Percentiles rank a stretch among this genome's conserved stretches.
phyloP scores from a whole-genome alignment of 441 rosid genomes.

The Viola pubescens region DNA sequence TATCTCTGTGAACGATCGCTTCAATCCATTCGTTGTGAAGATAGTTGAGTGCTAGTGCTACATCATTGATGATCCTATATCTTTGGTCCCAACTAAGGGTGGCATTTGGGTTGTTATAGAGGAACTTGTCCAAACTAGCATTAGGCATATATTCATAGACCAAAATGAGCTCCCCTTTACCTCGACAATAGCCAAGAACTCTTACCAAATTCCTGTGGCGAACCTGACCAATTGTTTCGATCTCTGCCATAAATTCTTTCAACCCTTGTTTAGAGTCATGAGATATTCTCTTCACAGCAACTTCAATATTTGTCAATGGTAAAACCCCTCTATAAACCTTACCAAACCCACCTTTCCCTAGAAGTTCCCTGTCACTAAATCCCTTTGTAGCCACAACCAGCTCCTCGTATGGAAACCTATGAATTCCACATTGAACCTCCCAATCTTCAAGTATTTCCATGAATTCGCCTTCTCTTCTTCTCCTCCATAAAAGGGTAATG shows the following conservation, averaged over 20 bases:
- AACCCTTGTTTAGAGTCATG: constrained; percentile 76
- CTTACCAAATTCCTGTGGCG: constrained; percentile 74
- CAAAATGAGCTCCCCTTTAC: constrained; percentile 54
- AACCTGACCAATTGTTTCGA: constrained; percentile 67
- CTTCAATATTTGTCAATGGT: constrained; percentile 33
- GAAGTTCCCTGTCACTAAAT: constrained; percentile 49
- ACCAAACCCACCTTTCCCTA: constrained; percentile 79
- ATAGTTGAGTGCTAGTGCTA: constrained; percentile 64
- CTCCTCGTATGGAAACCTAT: constrained; percentile 50
- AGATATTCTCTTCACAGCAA: constrained; percentile 73
- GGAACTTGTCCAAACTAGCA: constrained; percentile 63
- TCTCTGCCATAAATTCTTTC: constrained; percentile 69
- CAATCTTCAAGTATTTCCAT: constrained; percentile 39
- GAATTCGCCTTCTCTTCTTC: no score
- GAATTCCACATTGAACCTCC: constrained; percentile 72
- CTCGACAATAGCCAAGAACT: constrained; percentile 64
- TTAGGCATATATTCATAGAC: constrained; percentile 80
- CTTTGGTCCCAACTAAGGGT: constrained; percentile 67
- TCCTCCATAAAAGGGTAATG: no score
- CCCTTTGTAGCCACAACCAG: constrained; percentile 61
- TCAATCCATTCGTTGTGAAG: constrained; percentile 77
- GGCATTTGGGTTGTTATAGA: constrained; percentile 40
- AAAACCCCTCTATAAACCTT: constrained; percentile 61
- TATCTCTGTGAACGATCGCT: constrained; percentile 72
- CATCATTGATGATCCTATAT: constrained; percentile 55